Conservation (phyloP, 495 filamentous ascomycete species). For the Xylaria curta region DNA sequence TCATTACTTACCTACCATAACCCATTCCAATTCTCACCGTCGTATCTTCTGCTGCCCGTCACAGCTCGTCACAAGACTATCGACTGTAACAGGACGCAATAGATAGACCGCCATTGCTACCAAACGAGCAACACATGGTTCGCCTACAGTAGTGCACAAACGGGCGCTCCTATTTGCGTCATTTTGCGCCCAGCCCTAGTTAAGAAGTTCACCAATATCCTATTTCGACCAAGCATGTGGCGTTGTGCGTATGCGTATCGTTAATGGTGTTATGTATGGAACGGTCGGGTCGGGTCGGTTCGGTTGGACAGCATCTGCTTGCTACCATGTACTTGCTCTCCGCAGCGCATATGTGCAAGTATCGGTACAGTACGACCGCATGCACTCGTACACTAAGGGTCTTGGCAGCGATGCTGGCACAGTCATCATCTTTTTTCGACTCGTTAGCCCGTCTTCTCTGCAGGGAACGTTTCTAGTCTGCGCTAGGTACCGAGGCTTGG, state of each 20-base stretch:
- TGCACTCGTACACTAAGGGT: slow-evolving; percentile 21
- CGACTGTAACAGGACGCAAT: background rate
- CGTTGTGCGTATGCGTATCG: background rate
- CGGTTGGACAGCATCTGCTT: slow-evolving; percentile 1
- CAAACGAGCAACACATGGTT: slow-evolving; percentile 17
- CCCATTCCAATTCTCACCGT: background rate
- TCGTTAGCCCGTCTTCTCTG: background rate
- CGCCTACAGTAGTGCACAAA: background rate
- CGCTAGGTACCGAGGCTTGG: slow-evolving; percentile 10
- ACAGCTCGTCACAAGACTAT: background rate
- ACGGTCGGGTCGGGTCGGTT: background rate
- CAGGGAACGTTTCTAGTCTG: background rate
- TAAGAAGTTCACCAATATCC: background rate
- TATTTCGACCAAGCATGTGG: background rate
- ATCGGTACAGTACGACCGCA: background rate
- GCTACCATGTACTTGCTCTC: no score
- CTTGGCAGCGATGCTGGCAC: slow-evolving; percentile 27
- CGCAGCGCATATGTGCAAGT: no score
- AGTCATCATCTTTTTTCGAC: slow-evolving; percentile 22
- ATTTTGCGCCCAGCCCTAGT: slow-evolving; percentile 7
- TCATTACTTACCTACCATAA: background rate
- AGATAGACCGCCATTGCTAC: background rate
- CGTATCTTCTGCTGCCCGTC: background rate
- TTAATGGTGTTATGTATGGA: background rate
- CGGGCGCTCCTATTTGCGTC: slow-evolving; percentile 5